phyloP scores from a whole-genome alignment of 441 rosid species.

The Aleurites moluccanus region DNA sequence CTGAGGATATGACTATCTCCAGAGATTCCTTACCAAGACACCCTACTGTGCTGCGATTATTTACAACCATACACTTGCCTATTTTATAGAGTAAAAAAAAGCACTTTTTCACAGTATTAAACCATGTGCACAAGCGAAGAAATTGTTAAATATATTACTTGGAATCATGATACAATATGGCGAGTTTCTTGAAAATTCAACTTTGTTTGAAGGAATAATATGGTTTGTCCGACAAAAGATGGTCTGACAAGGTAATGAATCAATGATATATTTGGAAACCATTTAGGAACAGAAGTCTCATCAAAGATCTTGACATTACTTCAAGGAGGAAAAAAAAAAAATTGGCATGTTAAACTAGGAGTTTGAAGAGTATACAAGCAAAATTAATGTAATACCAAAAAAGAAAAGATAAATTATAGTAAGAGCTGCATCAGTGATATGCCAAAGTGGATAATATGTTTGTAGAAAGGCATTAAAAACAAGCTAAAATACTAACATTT shows the following conservation, averaged over 20 bases:
- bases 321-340: background rate
- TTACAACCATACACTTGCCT: background rate
- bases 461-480: background rate
- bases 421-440: background rate
- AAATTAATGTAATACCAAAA: background rate
- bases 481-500: background rate
- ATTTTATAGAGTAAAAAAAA: too few relatives aligned
- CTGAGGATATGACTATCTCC: background rate
- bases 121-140: background rate
- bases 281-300: background rate
- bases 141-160: background rate
- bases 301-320: background rate
- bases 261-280: background rate
- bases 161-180: background rate
- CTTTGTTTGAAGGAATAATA: background rate
- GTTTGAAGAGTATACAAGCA: background rate
- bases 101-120: too few relatives aligned
- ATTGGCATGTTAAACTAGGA: background rate
- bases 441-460: background rate
- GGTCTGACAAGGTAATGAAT: background rate
- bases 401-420: too few relatives aligned
- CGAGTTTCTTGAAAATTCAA: background rate
- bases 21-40: slow-evolving; percentile 3
- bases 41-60: background rate
- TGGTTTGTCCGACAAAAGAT: background rate